Base-by-base conservation (phyloP, 371 early-diverging fungal species). In the Capillidium heterosporum region DNA sequence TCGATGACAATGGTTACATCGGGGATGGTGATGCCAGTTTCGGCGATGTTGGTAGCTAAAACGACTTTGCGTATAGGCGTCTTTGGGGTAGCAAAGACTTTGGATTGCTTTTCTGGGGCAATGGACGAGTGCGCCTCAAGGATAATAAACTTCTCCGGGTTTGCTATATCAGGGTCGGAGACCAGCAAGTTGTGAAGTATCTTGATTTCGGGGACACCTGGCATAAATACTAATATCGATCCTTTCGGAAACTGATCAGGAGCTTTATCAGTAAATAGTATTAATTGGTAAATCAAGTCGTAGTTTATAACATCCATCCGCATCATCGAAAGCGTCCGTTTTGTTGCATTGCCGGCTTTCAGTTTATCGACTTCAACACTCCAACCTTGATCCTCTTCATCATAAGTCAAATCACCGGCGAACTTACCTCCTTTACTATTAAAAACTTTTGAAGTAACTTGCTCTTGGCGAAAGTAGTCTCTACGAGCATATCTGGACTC, bases 1-100 rank as follows among this genome's bases (percentile, higher is more conserved):
- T 98, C 99, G 39, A 99, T 81, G 40, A 99, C 99, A 72, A 97
- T 98, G 24, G 85, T 88, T 50, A 99, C 87, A 35, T 95, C 93
- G 59, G 92, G 91, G 57, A 99, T 98, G 1, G 99, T 98, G 53
- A 99, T 77, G 48, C 93, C 92, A 1, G 98, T 98, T 71, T 99
- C 99, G 13, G 98, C 96, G 69, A 99, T 88, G 66, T 99, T 99
- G 41, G 99, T 89, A 1, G 97, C 83, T 10, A 99, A 77, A 29
- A 99, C 89, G 48, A 90, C 76, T 68, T 97, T 96, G 42, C 97
- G 81, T n/a, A 91, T 93, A 1, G 66, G 74, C 2, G 77, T 74
- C 13, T 95, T 95, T 0, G 95, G 85, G 49, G 81, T 76, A 41
- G 86, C 84, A 65, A 94, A 95, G 57, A 95, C 92, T 49, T 77